Evolutionary conservation across 768 basidiomycete species (phyloP).

Genomic region (Imleria badia): DNA sequence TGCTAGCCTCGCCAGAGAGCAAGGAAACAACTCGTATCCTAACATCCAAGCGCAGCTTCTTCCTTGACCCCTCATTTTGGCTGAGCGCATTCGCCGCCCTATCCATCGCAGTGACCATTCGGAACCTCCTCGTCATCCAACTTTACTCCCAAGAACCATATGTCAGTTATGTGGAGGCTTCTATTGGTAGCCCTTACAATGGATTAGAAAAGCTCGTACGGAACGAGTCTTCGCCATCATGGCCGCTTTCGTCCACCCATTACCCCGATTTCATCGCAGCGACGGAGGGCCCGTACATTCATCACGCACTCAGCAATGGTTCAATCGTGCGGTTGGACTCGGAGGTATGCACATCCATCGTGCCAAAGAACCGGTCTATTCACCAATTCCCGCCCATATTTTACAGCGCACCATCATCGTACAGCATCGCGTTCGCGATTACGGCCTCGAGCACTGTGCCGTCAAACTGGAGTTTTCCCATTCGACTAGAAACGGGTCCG

Average conservation of each 20-base stretch:
- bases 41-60: not conserved
- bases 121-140: constrained; percentile 22
- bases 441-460: constrained; percentile 22
- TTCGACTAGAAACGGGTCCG: not conserved
- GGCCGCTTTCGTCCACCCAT: constrained; percentile 24
- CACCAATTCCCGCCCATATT: not conserved
- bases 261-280: constrained; percentile 23
- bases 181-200: constrained; percentile 21
- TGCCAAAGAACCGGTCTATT: not conserved
- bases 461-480: constrained; percentile 11
- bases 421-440: constrained; percentile 26
- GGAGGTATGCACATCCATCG: constrained; percentile 2
- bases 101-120: constrained; percentile 19
- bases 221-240: constrained; percentile 28
- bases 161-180: constrained; percentile 4
- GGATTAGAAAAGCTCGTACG: constrained; percentile 24
- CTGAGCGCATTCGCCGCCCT: constrained; percentile 14
- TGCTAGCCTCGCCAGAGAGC: not conserved
- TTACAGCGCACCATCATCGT: constrained; percentile 17
- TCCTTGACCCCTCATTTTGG: constrained; percentile 19
- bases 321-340: constrained; percentile 23
- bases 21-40: not conserved
- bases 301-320: constrained; percentile 14
- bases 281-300: constrained; percentile 7
- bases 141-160: not conserved